Conservation (phyloP, 768 basidiomycete genomes). For the Lentinula sp. region DNA sequence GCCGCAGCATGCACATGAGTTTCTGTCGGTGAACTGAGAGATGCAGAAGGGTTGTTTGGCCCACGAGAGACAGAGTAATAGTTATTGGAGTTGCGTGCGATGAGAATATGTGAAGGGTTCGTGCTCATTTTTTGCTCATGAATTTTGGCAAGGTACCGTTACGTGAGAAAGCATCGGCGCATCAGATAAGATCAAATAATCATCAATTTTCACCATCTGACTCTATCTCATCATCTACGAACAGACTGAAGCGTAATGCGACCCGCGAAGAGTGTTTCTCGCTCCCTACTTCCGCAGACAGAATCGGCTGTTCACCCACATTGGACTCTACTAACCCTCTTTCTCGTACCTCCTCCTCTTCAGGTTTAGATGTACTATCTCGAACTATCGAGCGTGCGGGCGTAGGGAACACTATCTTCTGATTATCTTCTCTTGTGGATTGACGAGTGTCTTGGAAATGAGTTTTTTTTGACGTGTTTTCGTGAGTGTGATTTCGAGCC, state of each 20-base stretch:
- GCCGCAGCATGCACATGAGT: conserved; percentile 88
- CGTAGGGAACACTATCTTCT: too few relatives aligned
- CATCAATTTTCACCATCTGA: not conserved
- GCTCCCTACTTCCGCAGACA: not conserved
- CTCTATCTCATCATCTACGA: not conserved
- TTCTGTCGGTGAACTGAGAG: conserved; percentile 80
- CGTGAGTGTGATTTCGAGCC: too few relatives aligned
- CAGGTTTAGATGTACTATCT: not conserved
- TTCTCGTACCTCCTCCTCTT: not conserved
- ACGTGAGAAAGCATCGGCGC: not conserved
- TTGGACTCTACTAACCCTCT: not conserved
- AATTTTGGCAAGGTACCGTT: conserved; percentile 12
- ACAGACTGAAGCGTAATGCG: not conserved
- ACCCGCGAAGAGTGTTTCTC: not conserved
- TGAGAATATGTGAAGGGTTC: conserved; percentile 84
- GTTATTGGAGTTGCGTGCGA: conserved; percentile 55
- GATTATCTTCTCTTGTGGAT: too few relatives aligned
- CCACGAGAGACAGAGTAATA: conserved; percentile 45
- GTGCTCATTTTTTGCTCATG: conserved; percentile 35
- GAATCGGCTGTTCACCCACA: not conserved
- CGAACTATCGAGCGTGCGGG: not conserved
- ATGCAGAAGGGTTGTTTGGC: conserved; percentile 67
- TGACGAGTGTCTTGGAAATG: too few relatives aligned
- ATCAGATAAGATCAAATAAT: not conserved
- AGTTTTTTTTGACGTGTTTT: too few relatives aligned